Evolutionary conservation across 2,329 filamentous ascomycete species (phyloP), one percentile per base, ranked within the genome.

Genomic region (Westerdykella sp.): DNA sequence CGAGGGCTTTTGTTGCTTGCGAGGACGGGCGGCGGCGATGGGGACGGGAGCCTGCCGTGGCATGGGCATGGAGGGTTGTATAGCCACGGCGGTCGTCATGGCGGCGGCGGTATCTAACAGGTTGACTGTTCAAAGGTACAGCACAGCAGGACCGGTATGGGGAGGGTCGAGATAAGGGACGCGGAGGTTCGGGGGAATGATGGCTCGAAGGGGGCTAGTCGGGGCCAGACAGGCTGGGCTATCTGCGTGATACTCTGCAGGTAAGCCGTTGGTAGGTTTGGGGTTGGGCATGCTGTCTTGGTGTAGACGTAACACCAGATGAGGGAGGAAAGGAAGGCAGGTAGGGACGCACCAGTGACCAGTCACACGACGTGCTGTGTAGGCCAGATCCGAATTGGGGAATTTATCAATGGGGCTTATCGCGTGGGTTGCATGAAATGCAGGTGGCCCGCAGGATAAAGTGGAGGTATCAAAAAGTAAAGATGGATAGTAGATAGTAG

Each of bases 11-110:
- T 65, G 56, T 47, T 63, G 53, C 49, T 66, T 65, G 53, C 67
- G 67, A 54, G 67, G 64, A 39, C 63, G 63, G 63, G 72, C 72
- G 49, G 69, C 66, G 49, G 69, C 69, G 45, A 73, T 69, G 51
- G 69, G 65, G 45, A 72, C 62, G 41, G 71, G 67, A 45, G 64
- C 65, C 41, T 71, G 66, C 56, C 71, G 69, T 56, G 62, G 55
- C 57, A 61, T 60, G 13, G 67, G 62, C 50, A 67, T 66, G 59
- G 71, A 62, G 47, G 69, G 69, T 53, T 72, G 71, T 54, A 73
- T 69, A 53, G 71, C 68, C 55, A 74, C 68, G 51, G 67, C 70
- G 45, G 72, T 69, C 54, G 71, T 70, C 71, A 74, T 73, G 57
- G 63, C 54, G 60, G 51, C 57, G 49, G 51, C 57, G 49, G 34